Conservation (phyloP, 306 rosid species). For the Trifolium subterraneum region DNA sequence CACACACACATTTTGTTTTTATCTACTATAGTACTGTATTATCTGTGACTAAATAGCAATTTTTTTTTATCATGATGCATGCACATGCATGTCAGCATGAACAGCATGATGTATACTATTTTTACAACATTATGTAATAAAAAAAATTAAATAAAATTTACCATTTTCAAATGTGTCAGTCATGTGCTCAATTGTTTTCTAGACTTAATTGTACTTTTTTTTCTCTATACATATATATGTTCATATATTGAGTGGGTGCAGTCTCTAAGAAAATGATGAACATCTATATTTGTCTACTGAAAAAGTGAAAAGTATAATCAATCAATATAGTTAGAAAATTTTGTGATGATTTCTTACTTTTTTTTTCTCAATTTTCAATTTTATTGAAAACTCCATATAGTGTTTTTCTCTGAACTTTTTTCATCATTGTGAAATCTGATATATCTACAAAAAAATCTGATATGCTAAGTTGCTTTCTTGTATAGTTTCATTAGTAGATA, state of each 20-base stretch:
- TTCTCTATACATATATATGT: conserved; percentile 10
- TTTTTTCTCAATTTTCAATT: conserved; percentile 24
- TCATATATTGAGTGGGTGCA: conserved; percentile 52
- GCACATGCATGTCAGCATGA: conserved; percentile 45
- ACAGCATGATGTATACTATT: conserved; percentile 38
- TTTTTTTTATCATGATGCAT: conserved; percentile 40
- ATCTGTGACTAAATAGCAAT: conserved; percentile 56
- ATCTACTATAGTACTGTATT: conserved; percentile 49
- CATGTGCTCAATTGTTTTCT: conserved; percentile 44
- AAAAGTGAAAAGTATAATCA: conserved; percentile 50
- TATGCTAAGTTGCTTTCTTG: conserved; percentile 57
- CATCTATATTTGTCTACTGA: conserved; percentile 57
- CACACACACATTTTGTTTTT: conserved; percentile 36
- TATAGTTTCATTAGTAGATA: conserved; percentile 42
- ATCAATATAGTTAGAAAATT: conserved; percentile 51
- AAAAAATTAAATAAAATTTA: not conserved
- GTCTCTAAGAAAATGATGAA: conserved; percentile 77
- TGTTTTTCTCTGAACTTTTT: conserved; percentile 46
- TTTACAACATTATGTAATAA: conserved; percentile 25
- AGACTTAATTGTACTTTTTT: conserved; percentile 38
- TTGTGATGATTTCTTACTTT: conserved; percentile 60
- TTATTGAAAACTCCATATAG: conserved; percentile 35
- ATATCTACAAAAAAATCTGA: conserved; percentile 64
- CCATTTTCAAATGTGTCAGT: conserved; percentile 45
- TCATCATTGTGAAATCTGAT: conserved; percentile 75